Evolutionary conservation across 352 stramenopile genomes (phyloP), one percentile per base, ranked within the genome.

Genomic region (Pythium pectinolyticum): DNA sequence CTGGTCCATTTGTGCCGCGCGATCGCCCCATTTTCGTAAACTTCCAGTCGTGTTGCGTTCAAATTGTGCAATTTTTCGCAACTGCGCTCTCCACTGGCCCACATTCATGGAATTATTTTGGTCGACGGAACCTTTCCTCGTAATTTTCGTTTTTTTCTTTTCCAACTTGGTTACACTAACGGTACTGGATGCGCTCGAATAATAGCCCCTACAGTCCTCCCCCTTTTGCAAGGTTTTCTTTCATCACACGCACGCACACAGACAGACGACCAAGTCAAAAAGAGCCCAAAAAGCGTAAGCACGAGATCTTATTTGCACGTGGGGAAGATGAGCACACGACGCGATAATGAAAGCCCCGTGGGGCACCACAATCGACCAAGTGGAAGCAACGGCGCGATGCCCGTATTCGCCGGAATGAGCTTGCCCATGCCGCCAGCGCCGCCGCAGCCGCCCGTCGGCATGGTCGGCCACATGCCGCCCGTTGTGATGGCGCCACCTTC

Each of bases 1-100:
- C 14, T 14, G 50, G 34, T 20, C 57, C 58, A 67, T 60, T 72
- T 72, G 64, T 67, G 51, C 35, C 25, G 31, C 64, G 57, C 39
- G 53, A 15, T 67, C 64, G 64, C 64, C 47, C 64, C 64, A 72
- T 72, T 72, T 72, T 67, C 64, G 64, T 60, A 72, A 72, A 37
- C 43, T 63, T 58, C 58, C 20, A 2, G 0, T 22, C 17, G 6
- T 5, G 5, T 5, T 2, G 10, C 47, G 64, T 72, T 72, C 64
- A 72, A 72, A 72, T 35, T 32, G 15, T 49, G 57, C 46, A 72
- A 72, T 72, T 64, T 72, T 72, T 35, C 43, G 15, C 25, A 59
- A 51, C 48, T 65, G 20, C 14, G 7, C 9, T 8, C 10, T 10
- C 12, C 34, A 24, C n/a, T 43, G 41, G 37, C 28, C 46, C 41